Percentiles rank a stretch among this genome's conserved stretches.
These are phyloP conservation scores for Populus tremula DNA, from an alignment of 345 rosid species.

Conservation along the genomic window DNA sequence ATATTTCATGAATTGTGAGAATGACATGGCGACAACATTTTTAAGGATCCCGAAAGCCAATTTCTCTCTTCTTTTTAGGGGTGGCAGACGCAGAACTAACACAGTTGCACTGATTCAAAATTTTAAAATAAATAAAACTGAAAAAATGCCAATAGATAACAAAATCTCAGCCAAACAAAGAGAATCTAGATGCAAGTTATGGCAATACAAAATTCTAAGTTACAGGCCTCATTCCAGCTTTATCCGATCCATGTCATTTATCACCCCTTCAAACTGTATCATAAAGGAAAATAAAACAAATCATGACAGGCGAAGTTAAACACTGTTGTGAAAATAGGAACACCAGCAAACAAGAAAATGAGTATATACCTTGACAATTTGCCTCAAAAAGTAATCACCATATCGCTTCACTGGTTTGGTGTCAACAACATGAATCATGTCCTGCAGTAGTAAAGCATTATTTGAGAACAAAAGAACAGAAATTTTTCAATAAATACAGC, in stretches of 20 bases:
- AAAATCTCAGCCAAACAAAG: background rate
- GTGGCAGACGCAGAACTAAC: no score
- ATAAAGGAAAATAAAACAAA: background rate
- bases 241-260: constrained; percentile 72
- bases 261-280: constrained; percentile 82
- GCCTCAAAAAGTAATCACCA: constrained; percentile 91
- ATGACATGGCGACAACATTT: background rate
- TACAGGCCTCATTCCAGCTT: constrained; percentile 55
- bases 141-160: background rate
- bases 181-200: background rate
- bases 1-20: background rate
- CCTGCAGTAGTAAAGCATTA: constrained; percentile 45
- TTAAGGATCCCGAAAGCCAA: background rate
- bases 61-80: background rate
- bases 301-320: background rate
- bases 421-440: constrained; percentile 77
- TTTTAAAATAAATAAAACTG: background rate
- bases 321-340: background rate
- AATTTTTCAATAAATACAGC: background rate
- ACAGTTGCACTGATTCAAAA: background rate
- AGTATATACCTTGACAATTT: constrained; percentile 79
- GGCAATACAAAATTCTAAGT: background rate
- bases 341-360: background rate
- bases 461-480: background rate
- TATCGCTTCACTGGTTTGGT: constrained; percentile 68